phyloP scores from a whole-genome alignment of 768 basidiomycete species.

The Panellus pusillus region DNA sequence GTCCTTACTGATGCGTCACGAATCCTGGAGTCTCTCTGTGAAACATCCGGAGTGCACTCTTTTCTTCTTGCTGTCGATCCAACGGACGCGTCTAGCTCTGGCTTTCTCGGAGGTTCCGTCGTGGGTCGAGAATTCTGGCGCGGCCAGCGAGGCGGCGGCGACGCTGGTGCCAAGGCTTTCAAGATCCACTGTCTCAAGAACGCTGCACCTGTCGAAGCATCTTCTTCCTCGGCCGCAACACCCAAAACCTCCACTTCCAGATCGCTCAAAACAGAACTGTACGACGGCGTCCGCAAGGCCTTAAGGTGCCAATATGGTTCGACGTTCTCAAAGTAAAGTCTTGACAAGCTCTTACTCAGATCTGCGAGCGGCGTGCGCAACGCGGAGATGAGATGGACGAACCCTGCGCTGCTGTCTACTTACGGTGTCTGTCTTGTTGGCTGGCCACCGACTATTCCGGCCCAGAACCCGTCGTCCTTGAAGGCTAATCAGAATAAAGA shows the following conservation, averaged over 20 bases:
- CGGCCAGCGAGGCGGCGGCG: constrained; percentile 57
- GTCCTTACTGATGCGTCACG: constrained; percentile 51
- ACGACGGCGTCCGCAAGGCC: constrained; percentile 52
- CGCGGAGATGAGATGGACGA: constrained; percentile 79
- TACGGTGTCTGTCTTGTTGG: constrained; percentile 64
- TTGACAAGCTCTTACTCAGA: constrained; percentile 32
- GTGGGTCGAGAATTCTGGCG: constrained; percentile 69
- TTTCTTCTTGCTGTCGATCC: constrained; percentile 65
- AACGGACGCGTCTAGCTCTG: constrained; percentile 41
- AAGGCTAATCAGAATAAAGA: constrained; percentile 54
- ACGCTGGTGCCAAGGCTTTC: constrained; percentile 56
- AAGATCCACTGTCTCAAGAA: constrained; percentile 44
- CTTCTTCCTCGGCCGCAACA: constrained; percentile 3
- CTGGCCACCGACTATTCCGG: constrained; percentile 61
- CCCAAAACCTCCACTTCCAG: constrained; percentile 24
- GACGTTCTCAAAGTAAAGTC: constrained; percentile 6
- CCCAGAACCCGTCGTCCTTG: constrained; percentile 61
- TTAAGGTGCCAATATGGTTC: constrained; percentile 44
- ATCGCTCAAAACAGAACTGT: constrained; percentile 55
- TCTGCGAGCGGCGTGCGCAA: constrained; percentile 56
- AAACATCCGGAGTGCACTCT: constrained; percentile 54
- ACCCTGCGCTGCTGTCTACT: constrained; percentile 52
- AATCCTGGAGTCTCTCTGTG: constrained; percentile 53
- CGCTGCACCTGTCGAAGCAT: constrained; percentile 9
- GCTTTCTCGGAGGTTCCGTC: constrained; percentile 65